Evolutionary conservation across 192 early-diverging fungal genomes (phyloP), one percentile per base, ranked within the genome.

Genomic region (Rhizophagus clarus): DNA sequence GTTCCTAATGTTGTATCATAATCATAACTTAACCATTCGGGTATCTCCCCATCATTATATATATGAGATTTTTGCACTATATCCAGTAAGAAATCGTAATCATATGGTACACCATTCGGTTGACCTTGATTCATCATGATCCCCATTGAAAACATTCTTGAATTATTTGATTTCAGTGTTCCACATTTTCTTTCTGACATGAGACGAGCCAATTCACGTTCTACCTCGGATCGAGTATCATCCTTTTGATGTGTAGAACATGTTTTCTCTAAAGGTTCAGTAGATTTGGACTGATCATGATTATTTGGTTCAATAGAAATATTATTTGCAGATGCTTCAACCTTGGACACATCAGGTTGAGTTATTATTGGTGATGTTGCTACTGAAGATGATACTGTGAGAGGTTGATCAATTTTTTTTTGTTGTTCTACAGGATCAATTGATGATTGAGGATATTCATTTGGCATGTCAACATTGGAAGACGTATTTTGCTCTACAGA

Each of bases 11-110:
- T 70, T n/a, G 68, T 10, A 8, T 70, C 68, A 37, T 70, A 70
- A 15, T 14, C 12, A 70, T 70, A 29, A n/a, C 22, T 31, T n/a
- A 70, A 40, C 68, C 68, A 70, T n/a, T n/a, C 8, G 22, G 68
- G 68, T 40, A 70, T 40, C 42, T 70, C 68, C 14, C 68, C 68
- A 42, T 42, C 68, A n/a, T 40, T 70, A 17, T 70, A 42, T 15
- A 40, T 34, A 22, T 14, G 4, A n/a, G 68, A 70, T 7, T 22
- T 15, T 70, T 70, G 37, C 7, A 70, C 37, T 22, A 40, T 70
- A 14, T 70, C 68, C 68, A 70, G 5, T n/a, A 70, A n/a, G 40
- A 42, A 70, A 42, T 70, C 68, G 42, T 37, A 70, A 22, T 40
- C 31, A 70, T 70, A 70, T 22, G 31, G 32, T 42, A 40, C 17